Evolutionary conservation across 345 rosid species (phyloP), one percentile per base, ranked within the genome.

Genomic region (Hibiscus mutabilis): DNA sequence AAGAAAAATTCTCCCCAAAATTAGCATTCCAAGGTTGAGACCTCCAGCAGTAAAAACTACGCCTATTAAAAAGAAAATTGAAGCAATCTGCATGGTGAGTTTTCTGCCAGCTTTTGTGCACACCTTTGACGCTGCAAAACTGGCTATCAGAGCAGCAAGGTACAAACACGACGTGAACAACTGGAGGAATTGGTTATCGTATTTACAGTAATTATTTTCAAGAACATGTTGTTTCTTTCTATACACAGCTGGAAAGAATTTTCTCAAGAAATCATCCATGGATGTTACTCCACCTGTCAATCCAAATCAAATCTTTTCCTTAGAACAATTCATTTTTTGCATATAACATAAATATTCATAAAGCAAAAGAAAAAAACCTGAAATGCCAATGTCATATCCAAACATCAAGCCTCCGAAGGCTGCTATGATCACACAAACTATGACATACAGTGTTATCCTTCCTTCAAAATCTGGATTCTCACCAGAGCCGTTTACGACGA

Each of bases 181-280:
- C 46, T 88, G 96, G 31, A 92, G 86, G 59, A 18, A 70, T 40
- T 79, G 86, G 61, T 87, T 75, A 44, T 86, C 84, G 55, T 76
- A 92, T 72, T 90, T 92, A 80, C 98, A 92, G 78, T 92, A 92
- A 66, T 92, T 90, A 79, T 87, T 77, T 35, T 88, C 85, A 4
- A 73, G 87, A 0, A 66, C 91, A 6, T 76, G 86, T 51, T 82
- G 77, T 75, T 90, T 88, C 83, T 40, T 86, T 52, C 73, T 82
- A 78, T 80, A 88, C 47, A 92, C 96, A 7, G 14, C 19, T 0
- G 83, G 89, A 53, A 90, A 92, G 72, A 92, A 90, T n/a, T 73
- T 63, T 67, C 78, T 71, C 82, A 90, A 74, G 90, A 92, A 90
- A 73, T 81, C 89, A 65, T 88, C 94, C 98, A 92, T 92, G 14